Percentiles rank a stretch among this genome's conserved stretches.
Conservation (phyloP, 2,329 filamentous ascomycete genomes). For the Daldinia sp. region DNA sequence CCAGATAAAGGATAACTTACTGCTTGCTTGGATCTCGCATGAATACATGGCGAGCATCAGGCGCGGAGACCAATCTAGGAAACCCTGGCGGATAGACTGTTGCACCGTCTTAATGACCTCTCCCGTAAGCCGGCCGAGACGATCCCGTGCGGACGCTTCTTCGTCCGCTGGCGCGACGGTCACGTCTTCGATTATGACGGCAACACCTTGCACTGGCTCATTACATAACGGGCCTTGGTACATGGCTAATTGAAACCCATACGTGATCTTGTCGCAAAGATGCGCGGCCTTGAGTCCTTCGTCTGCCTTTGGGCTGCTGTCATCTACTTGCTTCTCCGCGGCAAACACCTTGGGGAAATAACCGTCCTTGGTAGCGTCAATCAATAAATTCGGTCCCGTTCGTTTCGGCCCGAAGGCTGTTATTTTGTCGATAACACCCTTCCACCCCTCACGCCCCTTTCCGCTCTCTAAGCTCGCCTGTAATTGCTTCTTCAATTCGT, state of each 20-base stretch:
- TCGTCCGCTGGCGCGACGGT: slow-evolving; percentile 64
- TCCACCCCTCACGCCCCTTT: slow-evolving; percentile 81
- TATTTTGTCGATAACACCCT: slow-evolving; percentile 78
- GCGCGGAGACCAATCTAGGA: slow-evolving; percentile 96
- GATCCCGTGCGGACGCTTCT: slow-evolving; percentile 65
- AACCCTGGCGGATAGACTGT: slow-evolving; percentile 81
- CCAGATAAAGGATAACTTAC: slow-evolving; percentile 54
- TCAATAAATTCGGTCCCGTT: slow-evolving; percentile 85
- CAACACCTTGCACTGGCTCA: slow-evolving; percentile 92
- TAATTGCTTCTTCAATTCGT: slow-evolving; percentile 81
- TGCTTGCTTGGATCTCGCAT: slow-evolving; percentile 95
- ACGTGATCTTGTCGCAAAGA: slow-evolving; percentile 87
- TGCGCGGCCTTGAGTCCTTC: slow-evolving; percentile 68
- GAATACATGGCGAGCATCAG: slow-evolving; percentile 97
- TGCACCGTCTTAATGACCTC: slow-evolving; percentile 92
- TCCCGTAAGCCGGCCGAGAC: slow-evolving; percentile 82
- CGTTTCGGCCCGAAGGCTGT: slow-evolving; percentile 88
- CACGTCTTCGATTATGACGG: slow-evolving; percentile 87
- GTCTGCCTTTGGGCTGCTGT: slow-evolving; percentile 51
- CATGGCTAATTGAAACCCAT: slow-evolving; percentile 93
- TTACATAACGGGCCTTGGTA: slow-evolving; percentile 89
- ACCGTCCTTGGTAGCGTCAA: slow-evolving; percentile 79
- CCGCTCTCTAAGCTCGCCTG: slow-evolving; percentile 72
- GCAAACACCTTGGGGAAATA: slow-evolving; percentile 74
- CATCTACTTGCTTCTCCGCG: slow-evolving; percentile 45